These are phyloP conservation scores for Aegilops tauschii DNA, from an alignment of 176 grass and related monocot species.

Conservation along the genomic window DNA sequence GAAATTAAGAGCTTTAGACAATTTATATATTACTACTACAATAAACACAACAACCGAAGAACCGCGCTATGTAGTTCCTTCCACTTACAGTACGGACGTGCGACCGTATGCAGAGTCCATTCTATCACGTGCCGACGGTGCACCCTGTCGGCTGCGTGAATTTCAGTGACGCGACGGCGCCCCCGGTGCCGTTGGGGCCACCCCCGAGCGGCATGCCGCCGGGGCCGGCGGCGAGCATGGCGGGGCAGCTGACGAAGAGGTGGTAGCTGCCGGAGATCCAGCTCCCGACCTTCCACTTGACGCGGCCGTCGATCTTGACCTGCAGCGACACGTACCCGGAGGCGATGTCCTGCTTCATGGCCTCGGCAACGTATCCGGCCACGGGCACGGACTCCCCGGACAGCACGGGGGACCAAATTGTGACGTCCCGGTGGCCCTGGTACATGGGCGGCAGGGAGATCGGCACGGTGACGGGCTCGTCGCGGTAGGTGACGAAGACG, in stretches of 20 bases:
- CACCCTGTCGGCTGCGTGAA: slow-evolving; percentile 53
- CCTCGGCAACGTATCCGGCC: slow-evolving; percentile 41
- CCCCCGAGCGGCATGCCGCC: background rate
- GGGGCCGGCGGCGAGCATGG: slow-evolving; percentile 41
- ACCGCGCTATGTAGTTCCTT: background rate
- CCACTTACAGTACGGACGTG: background rate
- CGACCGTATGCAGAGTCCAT: background rate
- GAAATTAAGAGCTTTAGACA: no score
- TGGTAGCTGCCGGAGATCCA: slow-evolving; percentile 75
- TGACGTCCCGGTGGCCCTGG: slow-evolving; percentile 66
- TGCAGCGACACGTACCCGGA: slow-evolving; percentile 64
- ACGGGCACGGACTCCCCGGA: slow-evolving; percentile 49
- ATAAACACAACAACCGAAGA: no score
- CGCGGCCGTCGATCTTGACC: slow-evolving; percentile 50
- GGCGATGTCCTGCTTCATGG: slow-evolving; percentile 61
- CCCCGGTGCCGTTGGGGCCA: background rate
- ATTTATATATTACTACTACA: no score
- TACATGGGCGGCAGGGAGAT: slow-evolving; percentile 53
- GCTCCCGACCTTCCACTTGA: slow-evolving; percentile 84
- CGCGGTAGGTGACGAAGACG: slow-evolving; percentile 58
- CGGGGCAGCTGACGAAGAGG: slow-evolving; percentile 82
- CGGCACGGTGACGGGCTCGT: slow-evolving; percentile 57
- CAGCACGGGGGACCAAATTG: slow-evolving; percentile 75
- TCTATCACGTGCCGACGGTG: slow-evolving; percentile 54
- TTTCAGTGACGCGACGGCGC: slow-evolving; percentile 44